Evolutionary conservation across 345 rosid genomes (phyloP), one percentile per base, ranked within the genome.

Genomic region (Linum usitatissimum): DNA sequence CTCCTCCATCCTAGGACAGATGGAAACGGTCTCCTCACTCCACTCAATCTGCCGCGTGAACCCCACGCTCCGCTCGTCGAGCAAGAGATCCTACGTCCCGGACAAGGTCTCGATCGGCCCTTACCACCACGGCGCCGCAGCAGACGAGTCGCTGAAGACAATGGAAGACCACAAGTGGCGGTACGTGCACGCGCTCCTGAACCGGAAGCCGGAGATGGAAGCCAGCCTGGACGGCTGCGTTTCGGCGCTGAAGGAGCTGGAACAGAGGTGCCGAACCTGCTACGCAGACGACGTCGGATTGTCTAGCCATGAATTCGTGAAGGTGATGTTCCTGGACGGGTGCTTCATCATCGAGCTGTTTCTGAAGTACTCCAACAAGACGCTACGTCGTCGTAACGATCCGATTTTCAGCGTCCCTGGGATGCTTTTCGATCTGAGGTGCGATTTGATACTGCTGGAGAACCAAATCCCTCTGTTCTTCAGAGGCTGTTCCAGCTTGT

Each of bases 381-480:
- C 71, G 49, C 64, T 82, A 3, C 76, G 77, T 53, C 82, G 72
- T 5, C 63, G 81, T 3, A 77, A 73, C 1, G 90, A 85, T 73
- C 70, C 74, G 0, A 57, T 80, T 14, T 82, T 82, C 49, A 69
- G 60, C 48, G 76, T 69, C 0, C 78, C 79, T 0, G 80, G 84
- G 19, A 66, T 70, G 84, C 75, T 77, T n/a, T 74, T 57, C 17
- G 65, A 76, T 30, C 38, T 85, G 68, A 75, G 84, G 58, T 65
- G 76, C 40, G 68, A 80, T 64, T 55, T 82, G 67, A 65, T 79
- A 9, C 14, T 82, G 66, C 64, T 82, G 14, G 90, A 85, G 72
- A 85, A 85, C 40, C 87, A 85, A 49, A 77, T 85, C 14, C 90
- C 87, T 0, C 51, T 60, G 20, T 85, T 62, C 79, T 85, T 53